Conservation (phyloP, 495 filamentous ascomycete species). For the Xylaria scruposa region DNA sequence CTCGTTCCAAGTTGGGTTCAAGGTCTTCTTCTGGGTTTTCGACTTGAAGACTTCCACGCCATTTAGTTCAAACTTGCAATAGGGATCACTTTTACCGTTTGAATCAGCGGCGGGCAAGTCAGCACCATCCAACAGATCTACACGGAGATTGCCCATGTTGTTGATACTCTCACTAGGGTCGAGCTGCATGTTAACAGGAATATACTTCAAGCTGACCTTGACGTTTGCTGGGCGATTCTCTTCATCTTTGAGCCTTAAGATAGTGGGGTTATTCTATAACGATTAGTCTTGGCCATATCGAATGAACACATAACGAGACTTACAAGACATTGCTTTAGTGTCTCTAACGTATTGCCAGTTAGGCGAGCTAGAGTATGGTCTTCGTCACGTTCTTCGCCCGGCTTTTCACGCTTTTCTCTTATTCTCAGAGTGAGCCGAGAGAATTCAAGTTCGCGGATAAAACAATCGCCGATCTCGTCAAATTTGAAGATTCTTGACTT, state of each 20-base stretch:
- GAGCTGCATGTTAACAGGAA: slow-evolving; percentile 90
- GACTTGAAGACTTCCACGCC: slow-evolving; percentile 90
- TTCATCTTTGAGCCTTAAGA: slow-evolving; percentile 75
- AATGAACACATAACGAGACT: slow-evolving; percentile 38
- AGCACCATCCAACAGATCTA: slow-evolving; percentile 86
- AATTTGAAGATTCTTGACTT: slow-evolving; percentile 70
- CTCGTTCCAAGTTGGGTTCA: slow-evolving; percentile 95
- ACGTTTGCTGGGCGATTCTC: slow-evolving; percentile 80
- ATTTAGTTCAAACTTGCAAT: slow-evolving; percentile 90
- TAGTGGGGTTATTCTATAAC: slow-evolving; percentile 81
- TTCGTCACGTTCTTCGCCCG: slow-evolving; percentile 70
- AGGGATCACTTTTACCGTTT: slow-evolving; percentile 96
- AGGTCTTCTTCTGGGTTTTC: slow-evolving; percentile 93
- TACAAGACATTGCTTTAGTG: slow-evolving; percentile 84
- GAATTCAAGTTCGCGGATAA: slow-evolving; percentile 94
- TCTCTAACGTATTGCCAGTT: slow-evolving; percentile 82
- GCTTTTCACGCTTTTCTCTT: slow-evolving; percentile 74
- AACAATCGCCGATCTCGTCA: slow-evolving; percentile 91
- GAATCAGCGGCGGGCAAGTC: slow-evolving; percentile 91
- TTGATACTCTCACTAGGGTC: slow-evolving; percentile 96
- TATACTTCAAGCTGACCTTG: slow-evolving; percentile 90
- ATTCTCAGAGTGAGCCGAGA: slow-evolving; percentile 90
- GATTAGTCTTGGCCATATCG: slow-evolving; percentile 26
- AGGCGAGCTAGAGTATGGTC: slow-evolving; percentile 81
- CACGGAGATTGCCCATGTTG: slow-evolving; percentile 92